Base-by-base conservation (phyloP, 441 rosid species). In the Erysimum cheiri region DNA sequence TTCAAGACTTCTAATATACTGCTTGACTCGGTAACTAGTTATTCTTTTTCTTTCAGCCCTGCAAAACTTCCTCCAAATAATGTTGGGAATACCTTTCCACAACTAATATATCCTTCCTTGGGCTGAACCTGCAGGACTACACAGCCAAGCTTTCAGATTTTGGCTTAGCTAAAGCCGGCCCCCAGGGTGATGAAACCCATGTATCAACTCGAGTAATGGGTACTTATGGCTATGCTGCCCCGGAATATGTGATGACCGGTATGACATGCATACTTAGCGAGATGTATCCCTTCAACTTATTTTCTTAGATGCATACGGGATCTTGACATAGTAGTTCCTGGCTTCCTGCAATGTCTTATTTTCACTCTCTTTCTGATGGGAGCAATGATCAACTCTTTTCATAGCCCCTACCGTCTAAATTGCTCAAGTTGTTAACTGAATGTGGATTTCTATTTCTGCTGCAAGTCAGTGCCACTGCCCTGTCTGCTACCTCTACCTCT, bases 151-250 rank as follows among this genome's bases (percentile, higher is more conserved):
- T 96, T 75, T 96, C 97, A 46, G 98, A 96, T 82, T 96, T 96
- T 65, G 99, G 99, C 61, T 96, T 96, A 66, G 97, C 99, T 63
- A 96, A 93, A 85, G 97, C 96, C 81, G 98, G 99, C 9, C 98
- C 98, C 33, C 97, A 86, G 69, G 99, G 98, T 32, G 99, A 96
- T 56, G 94, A 93, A 84, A 91, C 96, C 55, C 98, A 96, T 61
- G 97, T 93, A 46, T 96, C 97, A 54, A 96, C 98, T 80, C 85
- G 97, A 68, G 97, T 93, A 22, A 96, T 96, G 98, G 99, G 99
- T 37, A 93, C 98, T 37, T 91, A 93, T 80, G 99, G 99, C 67
- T 92, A 95, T 87, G 98, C 97, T 75, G 99, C 99, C 41, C 98
- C 98, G 8, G 99, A 92, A 77, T 96, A 96, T 66, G 96, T 92